Evolutionary conservation across 176 grass and related monocot species (phyloP), one percentile per base, ranked within the genome.

Genomic region (Musa acuminata): DNA sequence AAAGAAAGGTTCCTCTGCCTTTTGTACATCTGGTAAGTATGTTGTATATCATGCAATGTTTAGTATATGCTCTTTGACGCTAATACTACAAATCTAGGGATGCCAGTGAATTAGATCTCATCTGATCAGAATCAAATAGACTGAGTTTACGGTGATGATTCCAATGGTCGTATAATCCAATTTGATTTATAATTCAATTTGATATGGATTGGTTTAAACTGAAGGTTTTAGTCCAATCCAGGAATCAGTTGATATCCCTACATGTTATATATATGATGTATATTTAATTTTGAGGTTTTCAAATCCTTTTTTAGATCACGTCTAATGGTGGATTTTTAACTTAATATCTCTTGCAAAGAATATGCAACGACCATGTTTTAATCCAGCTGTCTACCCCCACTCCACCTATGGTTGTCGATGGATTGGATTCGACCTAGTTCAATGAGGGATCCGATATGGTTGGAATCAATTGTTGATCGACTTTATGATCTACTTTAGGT

Each of bases 1-100:
- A 74, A 93, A 87, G 64, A 87, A 86, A 83, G 86, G 86, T 63
- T 80, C 75, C 22, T 80, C 83, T 84, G 52, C 81, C 57, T 76
- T 71, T 58, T 75, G 82, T 82, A 81, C 74, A 76, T 79, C 87
- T 83, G 90, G 87, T 89, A 92, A 73, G 74, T 65, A 8, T 8
- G 71, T 75, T 35, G 63, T 19, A 1, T 75, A 35, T 24, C 1
- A 24, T 35, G n/a, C 14, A 49, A 70, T 1, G 6, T 11, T 70
- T 20, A 16, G 16, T 70, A 49, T 70, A 50, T 65, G 13, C 49
- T 17, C 24, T 19, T 43, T 10, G 57, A 6, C 4, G n/a, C 11
- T n/a, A 11, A 17, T 17, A 17, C 16, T 57, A 2, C 22, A 27
- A n/a, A 23, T 17, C 53, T 74, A 55, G 23, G 25, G 8, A 2